A percentile compares a stretch with the other conserved stretches of the same genome.
These are phyloP conservation scores for Xylaria intraflava DNA, from an alignment of 495 filamentous ascomycete species.

Conservation along the genomic window DNA sequence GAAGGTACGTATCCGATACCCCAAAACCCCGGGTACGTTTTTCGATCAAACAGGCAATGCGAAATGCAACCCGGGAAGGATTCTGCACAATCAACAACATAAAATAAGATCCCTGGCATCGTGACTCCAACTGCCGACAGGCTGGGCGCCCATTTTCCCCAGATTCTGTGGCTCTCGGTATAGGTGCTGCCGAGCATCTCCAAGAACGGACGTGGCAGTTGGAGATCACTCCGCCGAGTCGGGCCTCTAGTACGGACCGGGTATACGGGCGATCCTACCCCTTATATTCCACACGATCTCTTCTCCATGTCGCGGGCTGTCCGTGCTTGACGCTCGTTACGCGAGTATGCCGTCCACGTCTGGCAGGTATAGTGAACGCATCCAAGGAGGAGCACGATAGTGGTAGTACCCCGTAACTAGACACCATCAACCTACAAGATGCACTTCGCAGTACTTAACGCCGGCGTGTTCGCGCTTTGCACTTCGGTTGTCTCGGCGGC, in stretches of 20 bases:
- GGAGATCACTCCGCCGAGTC: background rate
- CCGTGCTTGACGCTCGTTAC: no score
- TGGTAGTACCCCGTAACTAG: no score
- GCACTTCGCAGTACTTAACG: background rate
- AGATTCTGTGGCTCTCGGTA: conserved; percentile 5
- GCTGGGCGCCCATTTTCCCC: background rate
- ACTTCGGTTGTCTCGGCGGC: background rate
- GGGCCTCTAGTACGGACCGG: background rate
- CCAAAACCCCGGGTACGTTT: no score
- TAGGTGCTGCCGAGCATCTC: conserved; percentile 2
- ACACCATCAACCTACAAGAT: background rate
- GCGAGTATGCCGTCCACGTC: background rate
- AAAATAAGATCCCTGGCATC: no score
- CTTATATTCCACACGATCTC: background rate
- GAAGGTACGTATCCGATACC: no score
- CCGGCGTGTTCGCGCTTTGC: conserved; percentile 11
- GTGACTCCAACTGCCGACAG: no score
- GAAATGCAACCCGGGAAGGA: no score
- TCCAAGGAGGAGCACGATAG: background rate
- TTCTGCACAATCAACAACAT: no score
- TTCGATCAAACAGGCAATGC: no score
- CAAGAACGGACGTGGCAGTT: background rate
- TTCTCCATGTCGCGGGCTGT: background rate
- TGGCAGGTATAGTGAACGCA: background rate
- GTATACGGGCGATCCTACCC: no score